A percentile compares a stretch with the other conserved stretches of the same genome.
Conservation (phyloP, 179 eudicot species). For the Silene vulgaris region DNA sequence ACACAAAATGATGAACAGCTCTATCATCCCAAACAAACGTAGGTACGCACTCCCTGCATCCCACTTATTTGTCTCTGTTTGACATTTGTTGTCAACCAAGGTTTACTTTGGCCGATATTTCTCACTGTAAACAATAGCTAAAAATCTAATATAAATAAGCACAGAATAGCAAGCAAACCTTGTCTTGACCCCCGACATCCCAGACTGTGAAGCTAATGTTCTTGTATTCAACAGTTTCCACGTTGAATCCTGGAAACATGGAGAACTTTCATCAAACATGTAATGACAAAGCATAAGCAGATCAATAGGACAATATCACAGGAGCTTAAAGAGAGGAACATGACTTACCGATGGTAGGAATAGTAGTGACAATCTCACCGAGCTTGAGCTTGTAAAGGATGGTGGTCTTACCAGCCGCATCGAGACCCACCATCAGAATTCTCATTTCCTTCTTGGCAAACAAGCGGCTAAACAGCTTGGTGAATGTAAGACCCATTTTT, state of each 20-base stretch:
- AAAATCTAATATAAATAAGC: not conserved
- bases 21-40: not conserved
- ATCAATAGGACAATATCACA: not conserved
- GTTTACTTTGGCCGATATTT: not conserved
- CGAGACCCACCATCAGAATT: constrained; percentile 92
- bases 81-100: not conserved
- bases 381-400: constrained; percentile 92
- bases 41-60: too few species aligned
- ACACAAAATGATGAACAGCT: not conserved
- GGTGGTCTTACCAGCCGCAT: constrained; percentile 96
- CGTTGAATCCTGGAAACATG: constrained; percentile 63
- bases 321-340: not conserved
- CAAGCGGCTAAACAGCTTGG: constrained; percentile 81
- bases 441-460: constrained; percentile 94
- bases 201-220: constrained; percentile 95
- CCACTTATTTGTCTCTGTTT: not conserved
- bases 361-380: constrained; percentile 88
- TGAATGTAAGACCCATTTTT: constrained; percentile 83
- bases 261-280: constrained; percentile 14
- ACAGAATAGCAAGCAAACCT: constrained; percentile 40
- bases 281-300: not conserved
- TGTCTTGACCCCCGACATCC: constrained; percentile 98
- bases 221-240: constrained; percentile 89
- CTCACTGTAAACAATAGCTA: not conserved
- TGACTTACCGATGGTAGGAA: constrained; percentile 81